Base-by-base conservation (phyloP, 352 stramenopile genomes). In the Ophiocytium majus region DNA sequence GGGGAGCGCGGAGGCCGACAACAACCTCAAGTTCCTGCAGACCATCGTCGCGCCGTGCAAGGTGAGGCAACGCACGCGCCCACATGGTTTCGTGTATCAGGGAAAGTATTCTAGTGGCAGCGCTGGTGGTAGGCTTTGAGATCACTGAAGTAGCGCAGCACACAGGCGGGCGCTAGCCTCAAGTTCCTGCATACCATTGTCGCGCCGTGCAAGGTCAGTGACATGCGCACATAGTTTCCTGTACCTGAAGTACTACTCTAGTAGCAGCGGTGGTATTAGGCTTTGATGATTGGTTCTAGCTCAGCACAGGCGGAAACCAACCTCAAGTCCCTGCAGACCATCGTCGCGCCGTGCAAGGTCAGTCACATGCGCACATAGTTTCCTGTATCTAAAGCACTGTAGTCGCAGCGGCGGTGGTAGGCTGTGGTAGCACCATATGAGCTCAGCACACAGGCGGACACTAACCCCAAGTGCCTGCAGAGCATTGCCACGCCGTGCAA, bases 21-120 rank as follows among this genome's bases (percentile, higher is more conserved):
- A 98, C 86, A 98, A 98, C 79, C 86, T 98, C 19, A 93, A 92
- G 63, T 98, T 97, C 78, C 90, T 98, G n/a, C 92, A 97, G 82
- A 95, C 95, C 74, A 93, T 98, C 50, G 93, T 91, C 19, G 92
- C 92, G 5, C 93, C 96, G 1, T 98, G 95, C 78, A 92, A 97
- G 50, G 84, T 88, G 34, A 79, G 84, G 19, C 23, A 33, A 66
- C 66, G 33, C 35, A 14, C 79, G 81, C 0, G 57, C 36, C 9
- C 10, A 35, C 28, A 9, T 32, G 10, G 28, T 50, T 80, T 43
- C 64, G 10, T 1, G 0, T 81, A 81, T 9, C 23, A 33, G 19
- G 35, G n/a, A n/a, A n/a, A n/a, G n/a, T n/a, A n/a, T n/a, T n/a
- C n/a, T n/a, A n/a, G n/a, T n/a, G n/a, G n/a, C n/a, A n/a, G n/a